Evolutionary conservation across 306 rosid species (phyloP), one percentile per base, ranked within the genome.

Genomic region (Lablab purpureus): DNA sequence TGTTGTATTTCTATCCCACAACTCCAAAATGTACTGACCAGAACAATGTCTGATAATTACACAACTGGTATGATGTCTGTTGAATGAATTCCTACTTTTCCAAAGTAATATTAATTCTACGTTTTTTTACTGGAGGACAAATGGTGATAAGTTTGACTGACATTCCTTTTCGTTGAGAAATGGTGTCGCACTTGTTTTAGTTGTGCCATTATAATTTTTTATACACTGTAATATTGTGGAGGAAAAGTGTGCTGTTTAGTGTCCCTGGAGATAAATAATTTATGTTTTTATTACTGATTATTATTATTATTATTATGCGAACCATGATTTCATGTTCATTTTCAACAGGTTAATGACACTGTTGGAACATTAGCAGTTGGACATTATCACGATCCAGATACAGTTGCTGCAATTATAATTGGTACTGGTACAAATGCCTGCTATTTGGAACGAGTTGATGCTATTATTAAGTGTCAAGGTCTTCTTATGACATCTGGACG

Each of bases 351-450:
- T 43, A 94, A 94, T 87, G 98, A 94, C 81, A 85, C 94, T 78
- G 93, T 92, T 82, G 98, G 98, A 83, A 88, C 97, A 28, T 89
- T 94, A 83, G 96, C 98, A 76, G 84, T 92, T 79, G 97, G 98
- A 43, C 97, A 89, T 81, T 94, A 92, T 86, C 88, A 88, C 22
- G 98, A 94, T 72, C 70, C 84, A 12, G 98, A 94, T 78, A 90
- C 97, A 55, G 97, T 94, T 80, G 98, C 96, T 80, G 97, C 94
- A 41, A 93, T 94, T 82, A 86, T 94, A 63, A 84, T 94, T 68
- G 98, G 97, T 55, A 94, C 97, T 1, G 98, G 98, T 63, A 90
- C 98, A 55, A 94, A 94, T 90, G 98, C 98, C 74, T 94, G 94
- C 82, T 94, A 92, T 78, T 80, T 90, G 86, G 98, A 94, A 80